These are phyloP conservation scores for Wakefieldia striispora DNA, from an alignment of 768 basidiomycete species.

Conservation along the genomic window DNA sequence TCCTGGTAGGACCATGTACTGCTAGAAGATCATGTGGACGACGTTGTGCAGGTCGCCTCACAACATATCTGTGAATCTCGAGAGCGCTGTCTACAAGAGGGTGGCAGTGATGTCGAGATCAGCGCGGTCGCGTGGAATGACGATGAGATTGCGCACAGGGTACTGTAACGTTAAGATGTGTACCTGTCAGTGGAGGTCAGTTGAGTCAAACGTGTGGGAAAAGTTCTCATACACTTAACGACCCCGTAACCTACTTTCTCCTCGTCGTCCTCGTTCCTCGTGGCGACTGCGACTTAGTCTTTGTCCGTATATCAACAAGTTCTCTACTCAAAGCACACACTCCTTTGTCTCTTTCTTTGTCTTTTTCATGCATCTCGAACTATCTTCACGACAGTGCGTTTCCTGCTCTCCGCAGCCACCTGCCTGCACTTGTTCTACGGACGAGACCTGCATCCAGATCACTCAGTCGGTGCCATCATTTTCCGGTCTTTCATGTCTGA, in stretches of 20 bases:
- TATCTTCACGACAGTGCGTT: constrained; percentile 48
- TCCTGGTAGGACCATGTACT: no score
- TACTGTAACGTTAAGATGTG: no score
- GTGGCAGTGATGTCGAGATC: no score
- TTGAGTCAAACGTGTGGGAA: background rate
- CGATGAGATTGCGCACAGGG: no score
- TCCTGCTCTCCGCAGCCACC: constrained; percentile 47
- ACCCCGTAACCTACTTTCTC: constrained; percentile 2
- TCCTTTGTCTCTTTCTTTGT: constrained; percentile 31
- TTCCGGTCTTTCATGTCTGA: constrained; percentile 4
- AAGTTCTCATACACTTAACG: constrained; percentile 1
- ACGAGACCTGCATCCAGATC: constrained; percentile 59
- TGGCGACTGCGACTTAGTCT: constrained; percentile 25
- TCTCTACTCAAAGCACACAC: constrained; percentile 27
- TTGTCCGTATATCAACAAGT: constrained; percentile 13
- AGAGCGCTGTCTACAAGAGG: no score
- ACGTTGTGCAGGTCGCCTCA: no score
- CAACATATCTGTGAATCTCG: no score
- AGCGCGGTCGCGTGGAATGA: no score
- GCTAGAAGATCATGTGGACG: no score
- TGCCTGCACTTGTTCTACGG: constrained; percentile 52
- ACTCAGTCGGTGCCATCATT: constrained; percentile 45
- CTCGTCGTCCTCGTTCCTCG: constrained; percentile 11
- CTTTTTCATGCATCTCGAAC: constrained; percentile 33
- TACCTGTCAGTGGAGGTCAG: no score